These are phyloP conservation scores for Artomyces pyxidatus DNA, from an alignment of 768 basidiomycete species.

Conservation along the genomic window DNA sequence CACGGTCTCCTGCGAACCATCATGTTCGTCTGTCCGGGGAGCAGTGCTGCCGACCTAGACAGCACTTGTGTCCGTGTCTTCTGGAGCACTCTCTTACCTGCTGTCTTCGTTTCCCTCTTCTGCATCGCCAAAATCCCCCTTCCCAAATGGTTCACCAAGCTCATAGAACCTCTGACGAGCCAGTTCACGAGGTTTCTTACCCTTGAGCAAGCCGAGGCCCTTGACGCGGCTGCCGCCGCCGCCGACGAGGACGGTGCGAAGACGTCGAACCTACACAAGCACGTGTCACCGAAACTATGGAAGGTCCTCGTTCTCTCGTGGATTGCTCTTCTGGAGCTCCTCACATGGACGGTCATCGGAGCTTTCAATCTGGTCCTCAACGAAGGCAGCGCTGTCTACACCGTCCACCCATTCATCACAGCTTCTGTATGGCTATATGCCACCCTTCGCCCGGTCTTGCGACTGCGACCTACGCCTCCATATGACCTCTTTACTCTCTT, in stretches of 20 bases:
- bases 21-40: neutral
- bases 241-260: too few relatives aligned
- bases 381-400: conserved; percentile 23
- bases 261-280: too few relatives aligned
- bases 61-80: neutral
- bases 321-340: conserved; percentile 42
- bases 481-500: conserved; percentile 58
- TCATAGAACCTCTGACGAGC: neutral
- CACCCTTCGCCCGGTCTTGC: conserved; percentile 42
- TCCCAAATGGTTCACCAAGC: neutral
- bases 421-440: conserved; percentile 64
- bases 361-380: conserved; percentile 41
- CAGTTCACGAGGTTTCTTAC: neutral
- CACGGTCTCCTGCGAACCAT: too few relatives aligned
- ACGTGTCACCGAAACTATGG: conserved; percentile 44
- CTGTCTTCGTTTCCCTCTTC: neutral
- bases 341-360: conserved; percentile 54
- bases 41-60: neutral
- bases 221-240: neutral
- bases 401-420: conserved; percentile 36
- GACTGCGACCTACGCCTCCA: conserved; percentile 49
- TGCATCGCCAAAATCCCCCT: neutral
- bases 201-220: neutral
- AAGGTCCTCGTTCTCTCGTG: conserved; percentile 46
- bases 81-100: neutral